A percentile compares a stretch with the other conserved stretches of the same genome.
Conservation (phyloP, 306 rosid genomes). For the Cucurbita ficifolia region DNA sequence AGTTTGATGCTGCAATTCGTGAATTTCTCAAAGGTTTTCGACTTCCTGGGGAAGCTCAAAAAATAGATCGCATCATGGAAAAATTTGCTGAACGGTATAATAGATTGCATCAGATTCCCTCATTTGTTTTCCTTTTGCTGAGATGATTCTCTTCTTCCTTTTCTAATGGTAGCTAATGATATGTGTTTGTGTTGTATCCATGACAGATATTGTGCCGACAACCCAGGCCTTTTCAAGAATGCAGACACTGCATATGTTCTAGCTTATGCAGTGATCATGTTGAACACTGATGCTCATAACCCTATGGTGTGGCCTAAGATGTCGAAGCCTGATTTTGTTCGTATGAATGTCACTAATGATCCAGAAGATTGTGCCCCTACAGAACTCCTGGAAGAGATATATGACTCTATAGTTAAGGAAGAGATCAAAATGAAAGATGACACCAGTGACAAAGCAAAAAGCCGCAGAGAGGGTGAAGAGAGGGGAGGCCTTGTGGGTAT, state of each 20-base stretch:
- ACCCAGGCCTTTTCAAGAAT: conserved; percentile 85
- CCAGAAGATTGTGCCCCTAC: conserved; percentile 83
- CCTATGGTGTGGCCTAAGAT: conserved; percentile 99
- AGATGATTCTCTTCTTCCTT: conserved; percentile 10
- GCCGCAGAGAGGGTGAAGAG: conserved; percentile 77
- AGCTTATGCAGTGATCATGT: conserved; percentile 91
- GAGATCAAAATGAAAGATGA: conserved; percentile 95
- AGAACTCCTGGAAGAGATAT: conserved; percentile 80
- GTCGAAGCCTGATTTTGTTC: conserved; percentile 85
- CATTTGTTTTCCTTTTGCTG: conserved; percentile 5
- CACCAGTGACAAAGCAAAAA: conserved; percentile 38
- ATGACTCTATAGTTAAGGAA: conserved; percentile 80
- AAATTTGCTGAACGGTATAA: conserved; percentile 92
- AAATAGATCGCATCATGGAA: conserved; percentile 98
- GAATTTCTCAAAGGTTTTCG: conserved; percentile 96
- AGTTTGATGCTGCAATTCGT: conserved; percentile 85
- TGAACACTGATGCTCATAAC: conserved; percentile 97
- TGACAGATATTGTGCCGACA: conserved; percentile 94
- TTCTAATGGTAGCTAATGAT: conserved; percentile 18
- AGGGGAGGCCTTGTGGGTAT: conserved; percentile 76
- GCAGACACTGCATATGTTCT: conserved; percentile 98
- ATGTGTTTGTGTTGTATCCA: conserved; percentile 18
- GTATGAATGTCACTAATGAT: conserved; percentile 78
- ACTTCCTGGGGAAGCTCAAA: conserved; percentile 99
- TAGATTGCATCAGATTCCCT: not conserved